Conservation (phyloP, 805 yeast species). For the Starmerella roubikii region DNA sequence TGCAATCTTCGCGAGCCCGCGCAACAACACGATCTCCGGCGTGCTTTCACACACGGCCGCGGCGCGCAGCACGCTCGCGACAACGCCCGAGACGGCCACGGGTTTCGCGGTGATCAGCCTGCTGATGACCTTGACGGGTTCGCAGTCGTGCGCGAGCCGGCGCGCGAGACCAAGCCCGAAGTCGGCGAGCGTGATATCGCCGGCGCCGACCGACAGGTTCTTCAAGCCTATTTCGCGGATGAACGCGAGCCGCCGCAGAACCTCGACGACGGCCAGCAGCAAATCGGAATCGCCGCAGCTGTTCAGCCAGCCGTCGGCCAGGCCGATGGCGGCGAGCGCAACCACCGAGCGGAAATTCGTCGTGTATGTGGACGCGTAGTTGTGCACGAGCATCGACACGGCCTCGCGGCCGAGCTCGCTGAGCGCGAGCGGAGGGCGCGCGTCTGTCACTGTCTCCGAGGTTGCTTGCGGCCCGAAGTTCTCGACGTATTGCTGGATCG, state of each 20-base stretch:
- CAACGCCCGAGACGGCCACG: background rate
- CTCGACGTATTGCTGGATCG: conserved; percentile 1
- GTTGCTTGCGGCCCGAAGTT: conserved; percentile 1
- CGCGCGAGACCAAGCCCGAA: conserved; percentile 9
- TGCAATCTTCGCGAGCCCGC: conserved; percentile 7
- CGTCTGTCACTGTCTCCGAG: no score
- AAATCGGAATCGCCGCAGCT: conserved; percentile 4
- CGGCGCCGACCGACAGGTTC: conserved; percentile 1
- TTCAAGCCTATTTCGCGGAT: conserved; percentile 3
- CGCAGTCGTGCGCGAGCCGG: background rate
- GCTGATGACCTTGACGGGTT: background rate
- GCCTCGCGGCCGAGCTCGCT: conserved; percentile 15
- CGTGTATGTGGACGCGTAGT: conserved; percentile 7
- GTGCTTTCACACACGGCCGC: conserved; percentile 1
- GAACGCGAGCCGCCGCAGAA: conserved; percentile 6
- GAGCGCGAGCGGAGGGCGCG: background rate
- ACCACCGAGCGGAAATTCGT: conserved; percentile 5
- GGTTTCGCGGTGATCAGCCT: background rate
- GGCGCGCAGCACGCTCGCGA: background rate
- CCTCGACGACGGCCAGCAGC: conserved; percentile 3
- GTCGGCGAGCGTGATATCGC: conserved; percentile 1
- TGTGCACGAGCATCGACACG: conserved; percentile 9
- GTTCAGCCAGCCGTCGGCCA: conserved; percentile 18
- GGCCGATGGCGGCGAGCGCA: conserved; percentile 12
- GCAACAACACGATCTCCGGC: conserved; percentile 2